phyloP scores from a whole-genome alignment of 2,329 filamentous ascomycete genomes.

The Fusarium mundagurra region DNA sequence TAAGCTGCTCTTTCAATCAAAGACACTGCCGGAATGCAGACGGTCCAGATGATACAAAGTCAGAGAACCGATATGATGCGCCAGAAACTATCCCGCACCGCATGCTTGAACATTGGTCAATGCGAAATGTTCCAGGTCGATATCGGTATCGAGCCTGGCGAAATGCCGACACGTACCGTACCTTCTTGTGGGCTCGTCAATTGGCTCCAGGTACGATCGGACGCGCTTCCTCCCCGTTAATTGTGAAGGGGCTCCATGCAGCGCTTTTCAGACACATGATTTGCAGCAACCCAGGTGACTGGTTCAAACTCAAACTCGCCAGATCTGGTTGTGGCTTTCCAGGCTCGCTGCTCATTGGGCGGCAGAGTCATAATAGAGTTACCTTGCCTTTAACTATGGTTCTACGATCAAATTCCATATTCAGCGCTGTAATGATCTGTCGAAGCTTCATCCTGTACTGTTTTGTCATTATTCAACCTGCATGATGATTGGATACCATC shows the following conservation, averaged over 20 bases:
- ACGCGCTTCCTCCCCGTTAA: slow-evolving; percentile 32
- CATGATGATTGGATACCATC: slow-evolving; percentile 7
- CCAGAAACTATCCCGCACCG: background rate
- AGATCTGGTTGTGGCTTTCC: slow-evolving; percentile 19
- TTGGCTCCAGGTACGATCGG: slow-evolving; percentile 42
- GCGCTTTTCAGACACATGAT: slow-evolving; percentile 46
- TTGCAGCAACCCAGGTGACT: slow-evolving; percentile 44
- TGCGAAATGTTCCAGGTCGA: background rate
- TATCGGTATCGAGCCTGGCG: slow-evolving; percentile 9
- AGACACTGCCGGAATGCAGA: slow-evolving; percentile 11
- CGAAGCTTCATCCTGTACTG: slow-evolving; percentile 7
- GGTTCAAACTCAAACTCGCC: slow-evolving; percentile 35
- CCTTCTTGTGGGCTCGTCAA: slow-evolving; percentile 30
- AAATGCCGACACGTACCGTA: slow-evolving; percentile 27
- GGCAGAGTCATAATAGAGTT: slow-evolving; percentile 15
- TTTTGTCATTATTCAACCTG: background rate
- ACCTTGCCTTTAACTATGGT: slow-evolving; percentile 28
- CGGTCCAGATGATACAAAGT: background rate
- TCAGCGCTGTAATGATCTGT: slow-evolving; percentile 15
- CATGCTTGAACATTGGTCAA: slow-evolving; percentile 18
- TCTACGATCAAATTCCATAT: slow-evolving; percentile 20
- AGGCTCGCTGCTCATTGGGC: slow-evolving; percentile 30
- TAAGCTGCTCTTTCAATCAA: slow-evolving; percentile 24
- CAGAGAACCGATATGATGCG: slow-evolving; percentile 7
- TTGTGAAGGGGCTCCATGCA: slow-evolving; percentile 41